Evolutionary conservation across 257 asterid species (phyloP), one percentile per base, ranked within the genome.

Genomic region (Nicotiana attenuata): DNA sequence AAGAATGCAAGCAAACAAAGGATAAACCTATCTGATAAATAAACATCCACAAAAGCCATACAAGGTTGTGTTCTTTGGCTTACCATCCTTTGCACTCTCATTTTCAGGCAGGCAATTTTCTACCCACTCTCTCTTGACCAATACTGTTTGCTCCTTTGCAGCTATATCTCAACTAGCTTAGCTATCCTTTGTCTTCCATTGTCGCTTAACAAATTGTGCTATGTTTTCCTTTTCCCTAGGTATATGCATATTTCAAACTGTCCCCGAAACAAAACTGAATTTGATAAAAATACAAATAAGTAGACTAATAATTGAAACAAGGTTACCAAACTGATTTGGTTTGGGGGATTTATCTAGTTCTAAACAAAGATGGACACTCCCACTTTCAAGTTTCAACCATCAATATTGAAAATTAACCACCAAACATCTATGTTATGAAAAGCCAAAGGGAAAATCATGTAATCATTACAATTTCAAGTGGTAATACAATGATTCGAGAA

Each of bases 401-500:
- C 55, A 68, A n/a, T 35, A n/a, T 22, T n/a, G 14, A 38, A 68
- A n/a, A 33, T 68, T 38, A 38, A 19, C 77, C 56, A 68, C 77
- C 77, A 68, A 68, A n/a, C 56, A 38, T n/a, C 29, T n/a, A 68
- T 7, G 77, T 28, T 19, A n/a, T 68, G 56, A 68, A 68, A 68
- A 35, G 77, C 11, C 77, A n/a, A 68, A 35, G 77, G 76, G 14
- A 68, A 68, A 67, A 38, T 68, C 45, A 68, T 68, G 77, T 68
- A 28, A 20, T 68, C 56, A 68, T 38, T 38, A 38, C 29, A 1
- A 68, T n/a, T 38, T 53, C 77, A 68, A 67, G 59, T 20, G 31
- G 59, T 22, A 71, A 20, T 41, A 41, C n/a, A 69, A 41, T 38
- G 19, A n/a, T 38, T 67, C 14, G 2, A 35, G 26, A 67, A 67